A percentile compares a stretch with the other conserved stretches of the same genome.
phyloP scores from a whole-genome alignment of 345 rosid genomes.

The Camelina neglecta region DNA sequence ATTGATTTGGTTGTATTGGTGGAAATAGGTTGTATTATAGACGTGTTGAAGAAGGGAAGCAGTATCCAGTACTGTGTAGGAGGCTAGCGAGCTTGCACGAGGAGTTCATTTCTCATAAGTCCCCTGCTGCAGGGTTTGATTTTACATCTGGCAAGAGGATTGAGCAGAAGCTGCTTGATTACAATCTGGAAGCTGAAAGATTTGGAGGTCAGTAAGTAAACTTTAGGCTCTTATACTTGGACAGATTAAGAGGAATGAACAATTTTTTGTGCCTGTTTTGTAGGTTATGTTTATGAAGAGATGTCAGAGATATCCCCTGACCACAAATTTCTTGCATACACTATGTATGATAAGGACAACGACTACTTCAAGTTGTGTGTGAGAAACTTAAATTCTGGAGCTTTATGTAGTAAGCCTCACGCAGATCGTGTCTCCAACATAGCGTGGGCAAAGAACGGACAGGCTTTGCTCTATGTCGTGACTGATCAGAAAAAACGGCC shows the following conservation, averaged over 20 bases:
- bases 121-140: slow-evolving; percentile 85
- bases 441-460: slow-evolving; percentile 92
- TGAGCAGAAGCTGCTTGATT: slow-evolving; percentile 95
- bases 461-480: slow-evolving; percentile 83
- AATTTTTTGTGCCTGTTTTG: background rate
- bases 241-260: slow-evolving; percentile 8
- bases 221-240: background rate
- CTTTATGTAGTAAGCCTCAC: slow-evolving; percentile 89
- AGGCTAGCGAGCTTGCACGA: slow-evolving; percentile 78
- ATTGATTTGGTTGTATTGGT: slow-evolving; percentile 27
- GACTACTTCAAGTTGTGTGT: slow-evolving; percentile 79
- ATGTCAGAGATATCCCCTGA: slow-evolving; percentile 90
- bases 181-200: slow-evolving; percentile 93
- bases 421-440: slow-evolving; percentile 81
- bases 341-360: slow-evolving; percentile 95
- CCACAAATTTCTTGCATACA: slow-evolving; percentile 92
- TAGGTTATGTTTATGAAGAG: slow-evolving; percentile 96
- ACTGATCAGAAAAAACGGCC: slow-evolving; percentile 90
- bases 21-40: slow-evolving; percentile 82
- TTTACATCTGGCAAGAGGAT: slow-evolving; percentile 82
- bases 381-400: slow-evolving; percentile 87
- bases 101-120: slow-evolving; percentile 76
- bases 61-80: slow-evolving; percentile 80
- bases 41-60: slow-evolving; percentile 93
- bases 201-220: slow-evolving; percentile 70